These are phyloP conservation scores for Mucuna pruriens DNA, from an alignment of 306 rosid species.

Conservation along the genomic window DNA sequence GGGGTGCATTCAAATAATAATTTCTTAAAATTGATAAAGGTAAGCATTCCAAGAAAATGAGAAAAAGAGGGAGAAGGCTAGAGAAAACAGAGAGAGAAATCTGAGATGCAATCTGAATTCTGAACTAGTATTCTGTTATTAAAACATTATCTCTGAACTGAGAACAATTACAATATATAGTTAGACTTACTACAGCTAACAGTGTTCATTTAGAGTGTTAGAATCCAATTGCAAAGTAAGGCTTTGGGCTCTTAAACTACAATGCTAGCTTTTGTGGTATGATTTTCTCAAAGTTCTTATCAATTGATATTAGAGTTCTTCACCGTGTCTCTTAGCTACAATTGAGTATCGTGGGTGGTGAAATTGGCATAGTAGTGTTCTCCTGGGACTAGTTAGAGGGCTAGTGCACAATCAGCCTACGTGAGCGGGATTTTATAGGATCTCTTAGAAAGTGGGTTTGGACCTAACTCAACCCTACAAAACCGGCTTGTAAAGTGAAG, in stretches of 20 bases:
- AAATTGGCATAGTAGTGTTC: neutral
- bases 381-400: neutral
- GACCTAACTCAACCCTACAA: no score
- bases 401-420: neutral
- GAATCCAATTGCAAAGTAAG: neutral
- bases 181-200: neutral
- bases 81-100: neutral
- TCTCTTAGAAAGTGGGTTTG: no score
- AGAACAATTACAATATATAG: neutral
- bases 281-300: neutral
- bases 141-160: neutral
- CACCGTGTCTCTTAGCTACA: neutral
- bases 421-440: no score
- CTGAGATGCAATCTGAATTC: neutral
- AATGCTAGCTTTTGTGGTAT: neutral
- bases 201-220: neutral
- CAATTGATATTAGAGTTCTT: neutral
- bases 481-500: no score
- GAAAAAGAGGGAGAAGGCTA: neutral
- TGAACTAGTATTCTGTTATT: neutral
- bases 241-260: neutral
- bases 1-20: neutral
- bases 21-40: constrained; percentile 5
- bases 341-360: neutral
- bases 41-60: neutral